A percentile compares a stretch with the other conserved stretches of the same genome.
Conservation (phyloP, 352 stramenopile species). For the Phytophthora pinifolia region DNA sequence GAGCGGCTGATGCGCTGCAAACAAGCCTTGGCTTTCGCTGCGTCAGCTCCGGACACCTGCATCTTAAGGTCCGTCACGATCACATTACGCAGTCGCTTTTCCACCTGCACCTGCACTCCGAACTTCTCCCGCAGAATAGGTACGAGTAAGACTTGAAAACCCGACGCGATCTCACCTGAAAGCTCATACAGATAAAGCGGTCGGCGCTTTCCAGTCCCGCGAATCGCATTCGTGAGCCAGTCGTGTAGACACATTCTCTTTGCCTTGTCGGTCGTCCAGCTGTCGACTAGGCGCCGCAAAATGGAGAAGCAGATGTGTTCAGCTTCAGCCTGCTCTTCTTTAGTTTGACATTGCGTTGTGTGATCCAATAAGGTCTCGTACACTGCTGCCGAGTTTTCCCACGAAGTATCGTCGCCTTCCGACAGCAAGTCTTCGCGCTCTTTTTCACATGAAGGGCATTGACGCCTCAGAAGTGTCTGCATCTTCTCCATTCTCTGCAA, state of each 20-base stretch:
- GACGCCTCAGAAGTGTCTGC: constrained; percentile 27
- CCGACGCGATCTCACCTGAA: constrained; percentile 58
- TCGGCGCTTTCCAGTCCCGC: constrained; percentile 46
- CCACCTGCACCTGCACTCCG: constrained; percentile 54
- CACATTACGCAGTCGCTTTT: constrained; percentile 58
- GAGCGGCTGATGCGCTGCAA: constrained; percentile 59
- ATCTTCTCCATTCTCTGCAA: constrained; percentile 43
- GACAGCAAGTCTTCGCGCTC: constrained; percentile 26
- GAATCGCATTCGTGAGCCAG: constrained; percentile 72
- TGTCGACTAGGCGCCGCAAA: constrained; percentile 56
- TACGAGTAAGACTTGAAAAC: constrained; percentile 62
- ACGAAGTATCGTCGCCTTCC: constrained; percentile 41
- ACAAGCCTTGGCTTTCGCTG: constrained; percentile 33
- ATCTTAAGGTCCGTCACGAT: constrained; percentile 67
- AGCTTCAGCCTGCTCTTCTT: constrained; percentile 43
- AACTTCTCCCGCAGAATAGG: constrained; percentile 60
- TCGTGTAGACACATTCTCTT: constrained; percentile 72
- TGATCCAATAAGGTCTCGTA: constrained; percentile 47
- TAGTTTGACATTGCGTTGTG: constrained; percentile 17
- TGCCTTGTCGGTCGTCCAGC: constrained; percentile 69
- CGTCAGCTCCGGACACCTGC: constrained; percentile 31
- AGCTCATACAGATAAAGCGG: constrained; percentile 64
- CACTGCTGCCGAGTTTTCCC: constrained; percentile 39
- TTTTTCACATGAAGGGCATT: constrained; percentile 31
- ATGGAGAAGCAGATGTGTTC: constrained; percentile 65